Conservation (phyloP, 352 stramenopile genomes). For the Phytophthora cactorum region DNA sequence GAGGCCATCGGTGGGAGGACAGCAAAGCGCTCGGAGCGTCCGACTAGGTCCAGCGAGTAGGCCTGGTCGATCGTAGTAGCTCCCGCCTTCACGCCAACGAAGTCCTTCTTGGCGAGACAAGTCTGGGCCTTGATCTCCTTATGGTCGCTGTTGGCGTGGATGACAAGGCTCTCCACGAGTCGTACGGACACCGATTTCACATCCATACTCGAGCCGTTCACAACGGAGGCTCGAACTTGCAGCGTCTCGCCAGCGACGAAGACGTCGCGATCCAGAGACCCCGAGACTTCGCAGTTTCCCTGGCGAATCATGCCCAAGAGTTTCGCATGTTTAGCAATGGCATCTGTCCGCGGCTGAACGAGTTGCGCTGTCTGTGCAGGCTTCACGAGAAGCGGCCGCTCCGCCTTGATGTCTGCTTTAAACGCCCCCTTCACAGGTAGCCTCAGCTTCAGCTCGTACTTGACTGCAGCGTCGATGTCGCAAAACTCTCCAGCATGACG, state of each 20-base stretch:
- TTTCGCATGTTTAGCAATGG: slow-evolving; percentile 19
- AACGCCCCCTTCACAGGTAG: slow-evolving; percentile 30
- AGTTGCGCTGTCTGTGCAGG: slow-evolving; percentile 19
- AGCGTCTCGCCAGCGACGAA: slow-evolving; percentile 28
- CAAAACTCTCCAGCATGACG: slow-evolving; percentile 27
- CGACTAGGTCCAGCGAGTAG: slow-evolving; percentile 28
- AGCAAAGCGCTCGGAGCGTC: slow-evolving; percentile 17
- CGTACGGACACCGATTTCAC: slow-evolving; percentile 22
- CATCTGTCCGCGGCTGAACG: slow-evolving; percentile 20
- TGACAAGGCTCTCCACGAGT: slow-evolving; percentile 25
- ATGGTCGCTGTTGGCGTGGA: slow-evolving; percentile 15
- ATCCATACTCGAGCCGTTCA: slow-evolving; percentile 34
- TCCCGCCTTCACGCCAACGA: slow-evolving; percentile 20
- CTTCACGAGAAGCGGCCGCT: slow-evolving; percentile 19
- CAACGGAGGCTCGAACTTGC: slow-evolving; percentile 28
- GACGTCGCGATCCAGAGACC: slow-evolving; percentile 29
- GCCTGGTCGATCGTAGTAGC: slow-evolving; percentile 22
- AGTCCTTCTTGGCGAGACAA: slow-evolving; percentile 25
- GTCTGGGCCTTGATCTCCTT: slow-evolving; percentile 27
- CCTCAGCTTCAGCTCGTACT: slow-evolving; percentile 35
- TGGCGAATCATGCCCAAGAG: slow-evolving; percentile 30
- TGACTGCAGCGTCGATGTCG: slow-evolving; percentile 36
- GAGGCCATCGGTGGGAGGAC: slow-evolving; percentile 23
- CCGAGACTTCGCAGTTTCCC: slow-evolving; percentile 31
- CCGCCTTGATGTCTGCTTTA: slow-evolving; percentile 19